These are phyloP conservation scores for Raphanus hybrid DNA, from an alignment of 441 rosid genomes.

Conservation along the genomic window DNA sequence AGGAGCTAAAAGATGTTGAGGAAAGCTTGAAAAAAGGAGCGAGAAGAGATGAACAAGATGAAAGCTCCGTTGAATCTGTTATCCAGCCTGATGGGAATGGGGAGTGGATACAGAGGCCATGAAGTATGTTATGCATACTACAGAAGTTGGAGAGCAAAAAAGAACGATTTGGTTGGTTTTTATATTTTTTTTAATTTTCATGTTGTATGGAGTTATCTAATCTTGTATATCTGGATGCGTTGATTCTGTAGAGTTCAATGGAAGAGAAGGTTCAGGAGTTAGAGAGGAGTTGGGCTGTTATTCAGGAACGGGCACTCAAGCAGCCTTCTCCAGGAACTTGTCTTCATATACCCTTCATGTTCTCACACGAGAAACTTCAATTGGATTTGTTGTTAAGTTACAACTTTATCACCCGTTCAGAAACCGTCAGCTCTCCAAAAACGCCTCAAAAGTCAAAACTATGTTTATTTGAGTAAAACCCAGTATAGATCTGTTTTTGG, in stretches of 20 bases:
- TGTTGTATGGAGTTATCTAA: not conserved
- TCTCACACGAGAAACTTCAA: not conserved
- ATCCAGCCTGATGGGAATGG: conserved; percentile 31
- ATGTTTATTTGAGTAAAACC: conserved; percentile 20
- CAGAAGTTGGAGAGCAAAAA: conserved; percentile 74
- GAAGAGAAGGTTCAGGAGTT: conserved; percentile 68
- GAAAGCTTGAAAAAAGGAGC: conserved; percentile 53
- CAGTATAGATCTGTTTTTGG: conserved; percentile 11
- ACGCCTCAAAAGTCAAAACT: too few species aligned
- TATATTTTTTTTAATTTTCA: not conserved
- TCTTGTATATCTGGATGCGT: conserved; percentile 20
- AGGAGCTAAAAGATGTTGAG: conserved; percentile 78
- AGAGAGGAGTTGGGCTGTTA: conserved; percentile 68
- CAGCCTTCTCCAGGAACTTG: conserved; percentile 77
- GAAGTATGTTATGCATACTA: conserved; percentile 40
- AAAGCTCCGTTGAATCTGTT: conserved; percentile 37
- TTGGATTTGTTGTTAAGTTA: not conserved
- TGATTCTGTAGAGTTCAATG: conserved; percentile 55
- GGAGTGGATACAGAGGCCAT: conserved; percentile 45
- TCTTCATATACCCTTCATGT: not conserved
- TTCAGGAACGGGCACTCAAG: conserved; percentile 71
- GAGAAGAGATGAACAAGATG: conserved; percentile 33
- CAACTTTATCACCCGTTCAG: too few species aligned
- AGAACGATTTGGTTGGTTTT: conserved; percentile 59
- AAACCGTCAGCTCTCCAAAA: too few species aligned